Evolutionary conservation across 139 green algal species (phyloP).

Genomic region (Spirogloea muscicola): DNA sequence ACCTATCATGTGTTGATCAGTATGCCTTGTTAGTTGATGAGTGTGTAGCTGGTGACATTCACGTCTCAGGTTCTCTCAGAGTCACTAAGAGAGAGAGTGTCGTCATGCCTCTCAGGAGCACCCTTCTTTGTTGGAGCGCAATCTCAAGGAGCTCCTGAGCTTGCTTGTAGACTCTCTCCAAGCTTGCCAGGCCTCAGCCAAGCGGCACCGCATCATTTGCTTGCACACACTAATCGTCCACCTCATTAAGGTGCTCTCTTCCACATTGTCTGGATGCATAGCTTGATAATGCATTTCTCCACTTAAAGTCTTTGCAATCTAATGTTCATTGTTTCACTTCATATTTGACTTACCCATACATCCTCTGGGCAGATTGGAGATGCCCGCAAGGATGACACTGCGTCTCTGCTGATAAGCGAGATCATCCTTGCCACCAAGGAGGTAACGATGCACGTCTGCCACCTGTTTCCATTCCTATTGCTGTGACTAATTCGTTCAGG

Average conservation of each 20-base stretch:
- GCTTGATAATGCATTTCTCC: too few species aligned
- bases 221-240: constrained; percentile 54
- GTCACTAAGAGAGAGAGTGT: background rate
- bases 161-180: constrained; percentile 47
- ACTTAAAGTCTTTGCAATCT: too few species aligned
- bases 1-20: background rate
- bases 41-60: background rate
- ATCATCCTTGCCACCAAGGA: constrained; percentile 94
- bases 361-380: constrained; percentile 15
- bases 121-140: background rate
- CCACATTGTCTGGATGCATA: too few species aligned
- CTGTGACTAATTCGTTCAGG: too few species aligned
- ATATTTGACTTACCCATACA: too few species aligned
- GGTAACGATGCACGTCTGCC: too few species aligned
- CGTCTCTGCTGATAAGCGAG: constrained; percentile 56
- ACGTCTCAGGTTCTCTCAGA: background rate
- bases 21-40: background rate
- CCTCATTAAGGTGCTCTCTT: too few species aligned
- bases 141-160: constrained; percentile 52
- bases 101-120: background rate
- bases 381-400: constrained; percentile 24
- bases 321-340: too few species aligned
- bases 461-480: too few species aligned
- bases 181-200: constrained; percentile 60
- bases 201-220: constrained; percentile 75